A percentile compares a stretch with the other conserved stretches of the same genome.
phyloP scores from a whole-genome alignment of 441 rosid species.

The Euphorbia neoarborescens region DNA sequence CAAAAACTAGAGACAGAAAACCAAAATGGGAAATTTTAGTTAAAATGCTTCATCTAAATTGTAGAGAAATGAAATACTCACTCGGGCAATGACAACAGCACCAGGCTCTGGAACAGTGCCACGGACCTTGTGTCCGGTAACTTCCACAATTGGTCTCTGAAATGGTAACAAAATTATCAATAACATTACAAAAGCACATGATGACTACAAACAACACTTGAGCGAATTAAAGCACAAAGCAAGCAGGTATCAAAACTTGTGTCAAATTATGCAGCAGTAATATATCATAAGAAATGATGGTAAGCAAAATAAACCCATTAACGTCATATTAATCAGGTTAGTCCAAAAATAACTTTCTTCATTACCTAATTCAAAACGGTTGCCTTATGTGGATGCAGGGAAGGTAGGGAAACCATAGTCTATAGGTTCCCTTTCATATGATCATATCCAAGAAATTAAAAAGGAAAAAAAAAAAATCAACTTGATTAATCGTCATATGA shows the following conservation, averaged over 20 bases:
- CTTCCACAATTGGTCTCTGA: slow-evolving; percentile 71
- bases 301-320: neutral
- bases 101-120: slow-evolving; percentile 78
- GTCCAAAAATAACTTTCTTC: neutral
- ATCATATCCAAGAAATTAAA: neutral
- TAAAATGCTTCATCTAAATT: neutral
- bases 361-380: neutral
- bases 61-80: slow-evolving; percentile 28
- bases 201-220: neutral
- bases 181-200: neutral
- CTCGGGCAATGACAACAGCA: slow-evolving; percentile 69
- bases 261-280: neutral
- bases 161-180: slow-evolving; percentile 16
- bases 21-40: too few relatives aligned
- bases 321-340: neutral
- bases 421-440: neutral
- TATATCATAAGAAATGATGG: neutral
- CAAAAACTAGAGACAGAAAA: neutral
- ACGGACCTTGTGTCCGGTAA: slow-evolving; percentile 68
- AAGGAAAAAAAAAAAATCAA: too few relatives aligned
- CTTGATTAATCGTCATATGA: too few relatives aligned
- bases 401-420: neutral
- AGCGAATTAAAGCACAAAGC: neutral
- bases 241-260: neutral
- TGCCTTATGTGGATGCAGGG: neutral